Conservation (phyloP, 257 asterid genomes). For the Apocynum venetum region DNA sequence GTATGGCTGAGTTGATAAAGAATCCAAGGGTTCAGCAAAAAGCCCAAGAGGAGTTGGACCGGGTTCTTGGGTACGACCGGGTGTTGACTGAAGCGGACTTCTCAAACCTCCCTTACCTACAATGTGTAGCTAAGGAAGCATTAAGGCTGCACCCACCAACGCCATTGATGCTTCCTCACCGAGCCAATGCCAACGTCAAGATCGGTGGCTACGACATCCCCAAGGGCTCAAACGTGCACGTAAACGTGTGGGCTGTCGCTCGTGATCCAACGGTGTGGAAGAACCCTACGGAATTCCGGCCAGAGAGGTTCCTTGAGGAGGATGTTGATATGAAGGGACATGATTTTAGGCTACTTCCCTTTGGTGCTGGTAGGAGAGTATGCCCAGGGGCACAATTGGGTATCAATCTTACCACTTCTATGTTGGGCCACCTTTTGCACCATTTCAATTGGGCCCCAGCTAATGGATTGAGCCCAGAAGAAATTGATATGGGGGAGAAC, state of each 20-base stretch:
- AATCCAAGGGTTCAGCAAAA: slow-evolving; percentile 84
- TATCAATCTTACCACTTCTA: slow-evolving; percentile 50
- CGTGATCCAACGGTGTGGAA: slow-evolving; percentile 75
- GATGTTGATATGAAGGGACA: slow-evolving; percentile 86
- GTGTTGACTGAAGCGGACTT: slow-evolving; percentile 62
- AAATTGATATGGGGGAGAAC: slow-evolving; percentile 75
- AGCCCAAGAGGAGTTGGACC: slow-evolving; percentile 71
- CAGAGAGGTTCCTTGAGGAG: slow-evolving; percentile 71
- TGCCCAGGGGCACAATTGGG: slow-evolving; percentile 87
- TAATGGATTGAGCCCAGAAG: slow-evolving; percentile 46
- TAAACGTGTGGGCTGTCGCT: slow-evolving; percentile 77
- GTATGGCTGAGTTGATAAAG: slow-evolving; percentile 66
- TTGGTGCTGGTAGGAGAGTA: slow-evolving; percentile 76
- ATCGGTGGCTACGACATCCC: slow-evolving; percentile 77
- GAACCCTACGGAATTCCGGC: slow-evolving; percentile 64
- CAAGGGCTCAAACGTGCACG: slow-evolving; percentile 66
- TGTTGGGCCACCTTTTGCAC: slow-evolving; percentile 74
- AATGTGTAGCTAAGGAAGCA: slow-evolving; percentile 61
- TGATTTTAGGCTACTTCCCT: slow-evolving; percentile 66
- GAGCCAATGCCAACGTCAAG: slow-evolving; percentile 55
- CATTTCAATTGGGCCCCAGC: slow-evolving; percentile 58
- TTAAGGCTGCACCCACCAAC: slow-evolving; percentile 78
- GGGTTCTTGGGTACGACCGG: slow-evolving; percentile 50
- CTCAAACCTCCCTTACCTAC: slow-evolving; percentile 61
- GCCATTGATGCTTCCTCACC: slow-evolving; percentile 78